Conservation (phyloP, 2,329 filamentous ascomycete genomes). For the Epichloe sibirici region DNA sequence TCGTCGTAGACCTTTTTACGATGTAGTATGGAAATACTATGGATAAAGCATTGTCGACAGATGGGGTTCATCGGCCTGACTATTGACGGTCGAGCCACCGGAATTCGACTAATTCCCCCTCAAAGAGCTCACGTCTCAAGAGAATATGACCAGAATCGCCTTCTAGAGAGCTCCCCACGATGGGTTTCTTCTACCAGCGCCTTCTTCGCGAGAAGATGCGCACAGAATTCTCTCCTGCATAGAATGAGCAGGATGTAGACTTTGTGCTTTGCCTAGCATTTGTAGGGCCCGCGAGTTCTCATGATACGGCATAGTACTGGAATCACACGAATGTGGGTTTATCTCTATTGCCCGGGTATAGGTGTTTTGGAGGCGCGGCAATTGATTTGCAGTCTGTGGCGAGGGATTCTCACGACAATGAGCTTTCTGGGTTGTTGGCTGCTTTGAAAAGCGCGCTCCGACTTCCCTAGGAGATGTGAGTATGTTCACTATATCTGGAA, state of each 20-base stretch:
- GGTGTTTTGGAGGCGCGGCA: conserved; percentile 18
- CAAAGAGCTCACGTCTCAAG: conserved; percentile 8
- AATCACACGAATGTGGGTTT: conserved; percentile 26
- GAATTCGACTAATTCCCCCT: conserved; percentile 6
- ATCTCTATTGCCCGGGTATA: conserved; percentile 21
- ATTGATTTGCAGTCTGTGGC: conserved; percentile 22
- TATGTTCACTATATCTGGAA: too few species aligned
- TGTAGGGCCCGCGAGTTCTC: conserved; percentile 17
- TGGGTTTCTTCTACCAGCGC: conserved; percentile 15
- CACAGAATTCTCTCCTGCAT: conserved; percentile 19
- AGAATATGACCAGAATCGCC: conserved; percentile 6
- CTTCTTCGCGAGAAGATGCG: conserved; percentile 19
- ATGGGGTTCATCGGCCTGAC: too few species aligned
- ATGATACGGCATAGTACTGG: conserved; percentile 24
- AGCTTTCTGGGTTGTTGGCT: conserved; percentile 17
- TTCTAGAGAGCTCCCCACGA: background rate
- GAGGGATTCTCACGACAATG: conserved; percentile 22
- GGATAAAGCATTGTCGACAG: too few species aligned
- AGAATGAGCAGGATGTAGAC: conserved; percentile 23
- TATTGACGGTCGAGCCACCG: too few species aligned
- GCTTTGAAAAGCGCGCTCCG: background rate
- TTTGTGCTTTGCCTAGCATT: conserved; percentile 16
- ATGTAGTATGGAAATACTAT: too few species aligned
- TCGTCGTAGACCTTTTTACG: too few species aligned
- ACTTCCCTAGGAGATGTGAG: background rate